These are phyloP conservation scores for Botrytis tulipae DNA, from an alignment of 2,329 filamentous ascomycete genomes.

Conservation along the genomic window DNA sequence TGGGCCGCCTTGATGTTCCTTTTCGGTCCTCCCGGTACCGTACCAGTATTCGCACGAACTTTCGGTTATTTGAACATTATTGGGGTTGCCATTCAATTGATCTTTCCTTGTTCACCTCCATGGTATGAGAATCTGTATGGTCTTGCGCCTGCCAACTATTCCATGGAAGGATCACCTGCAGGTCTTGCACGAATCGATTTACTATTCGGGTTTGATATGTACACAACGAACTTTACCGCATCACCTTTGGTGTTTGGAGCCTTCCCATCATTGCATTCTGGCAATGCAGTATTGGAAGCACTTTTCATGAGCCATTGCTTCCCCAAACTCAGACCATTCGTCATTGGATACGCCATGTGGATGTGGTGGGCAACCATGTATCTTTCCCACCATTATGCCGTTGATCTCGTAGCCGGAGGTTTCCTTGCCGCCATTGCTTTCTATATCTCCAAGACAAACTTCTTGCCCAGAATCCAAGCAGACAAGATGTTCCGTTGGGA, in stretches of 20 bases:
- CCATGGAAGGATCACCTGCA: conserved; percentile 84
- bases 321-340: conserved; percentile 75
- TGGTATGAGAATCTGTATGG: conserved; percentile 97
- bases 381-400: conserved; percentile 92
- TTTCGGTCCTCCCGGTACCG: conserved; percentile 81
- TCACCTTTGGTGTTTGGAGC: conserved; percentile 92
- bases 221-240: conserved; percentile 87
- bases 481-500: conserved; percentile 92
- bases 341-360: conserved; percentile 84
- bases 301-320: conserved; percentile 93
- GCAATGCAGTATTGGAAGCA: conserved; percentile 82
- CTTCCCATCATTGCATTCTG: conserved; percentile 90
- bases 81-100: conserved; percentile 82
- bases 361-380: conserved; percentile 99
- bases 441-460: conserved; percentile 77
- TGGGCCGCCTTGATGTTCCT: conserved; percentile 79
- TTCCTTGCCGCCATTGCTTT: conserved; percentile 75
- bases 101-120: conserved; percentile 90
- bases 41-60: conserved; percentile 78
- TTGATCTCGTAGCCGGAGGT: conserved; percentile 85
- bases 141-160: conserved; percentile 86
- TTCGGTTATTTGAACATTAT: conserved; percentile 92
- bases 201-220: conserved; percentile 87
- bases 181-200: conserved; percentile 85
- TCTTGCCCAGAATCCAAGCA: conserved; percentile 75